Evolutionary conservation across 2,329 filamentous ascomycete genomes (phyloP).

Genomic region (Fusarium pininemorale): DNA sequence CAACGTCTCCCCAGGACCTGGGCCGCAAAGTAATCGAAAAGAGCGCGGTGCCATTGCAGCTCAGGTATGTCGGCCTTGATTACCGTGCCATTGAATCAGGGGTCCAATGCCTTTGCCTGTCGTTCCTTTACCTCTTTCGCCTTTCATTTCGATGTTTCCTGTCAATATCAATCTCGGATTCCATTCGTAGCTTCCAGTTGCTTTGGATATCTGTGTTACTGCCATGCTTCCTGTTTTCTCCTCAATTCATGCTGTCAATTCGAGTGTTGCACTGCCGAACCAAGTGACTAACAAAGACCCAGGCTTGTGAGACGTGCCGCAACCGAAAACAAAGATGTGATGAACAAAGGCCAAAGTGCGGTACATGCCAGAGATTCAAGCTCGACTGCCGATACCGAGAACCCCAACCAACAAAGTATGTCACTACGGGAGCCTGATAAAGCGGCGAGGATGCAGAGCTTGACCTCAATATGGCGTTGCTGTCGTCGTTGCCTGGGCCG

Average conservation of each 20-base stretch:
- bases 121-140: neutral
- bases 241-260: too few relatives aligned
- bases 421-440: slow-evolving; percentile 26
- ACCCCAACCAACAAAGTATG: slow-evolving; percentile 70
- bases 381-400: slow-evolving; percentile 69
- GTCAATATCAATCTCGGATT: neutral
- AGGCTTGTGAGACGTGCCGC: slow-evolving; percentile 69
- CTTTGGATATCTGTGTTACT: neutral
- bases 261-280: neutral
- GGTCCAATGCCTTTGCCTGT: neutral
- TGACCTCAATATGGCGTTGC: neutral
- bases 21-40: slow-evolving; percentile 47
- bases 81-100: neutral
- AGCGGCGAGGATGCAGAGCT: slow-evolving; percentile 12
- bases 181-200: neutral
- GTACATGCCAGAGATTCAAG: slow-evolving; percentile 65
- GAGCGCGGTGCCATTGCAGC: slow-evolving; percentile 53
- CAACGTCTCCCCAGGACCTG: slow-evolving; percentile 48
- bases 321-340: slow-evolving; percentile 72
- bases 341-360: slow-evolving; percentile 69
- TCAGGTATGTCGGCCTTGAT: slow-evolving; percentile 43
- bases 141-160: neutral
- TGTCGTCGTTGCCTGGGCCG: slow-evolving; percentile 10
- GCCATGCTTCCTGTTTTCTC: neutral
- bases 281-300: slow-evolving; percentile 13